phyloP scores from a whole-genome alignment of 179 eudicot genomes.

The Vitellaria paradoxa region DNA sequence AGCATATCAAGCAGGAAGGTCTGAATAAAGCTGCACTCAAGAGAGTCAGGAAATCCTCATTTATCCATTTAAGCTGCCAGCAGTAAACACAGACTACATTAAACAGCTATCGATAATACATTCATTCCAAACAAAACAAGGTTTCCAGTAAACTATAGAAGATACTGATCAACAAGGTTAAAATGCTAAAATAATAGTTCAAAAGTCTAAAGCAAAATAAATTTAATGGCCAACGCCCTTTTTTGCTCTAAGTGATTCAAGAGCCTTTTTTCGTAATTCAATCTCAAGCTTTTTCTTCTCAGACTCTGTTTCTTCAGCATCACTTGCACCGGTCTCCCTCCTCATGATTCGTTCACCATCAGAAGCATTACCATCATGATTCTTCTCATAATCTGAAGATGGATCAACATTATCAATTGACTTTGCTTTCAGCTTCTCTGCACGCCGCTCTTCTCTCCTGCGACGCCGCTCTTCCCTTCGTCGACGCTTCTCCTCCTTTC shows the following conservation, averaged over 20 bases:
- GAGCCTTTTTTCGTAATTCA: constrained; percentile 91
- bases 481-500: constrained; percentile 77
- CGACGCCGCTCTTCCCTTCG: constrained; percentile 80
- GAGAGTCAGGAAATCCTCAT: constrained; percentile 85
- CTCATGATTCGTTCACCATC: constrained; percentile 41
- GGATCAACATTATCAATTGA: constrained; percentile 45
- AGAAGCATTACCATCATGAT: constrained; percentile 44
- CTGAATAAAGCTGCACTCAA: constrained; percentile 74
- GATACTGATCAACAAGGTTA: constrained; percentile 13
- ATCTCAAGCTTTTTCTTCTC: constrained; percentile 89
- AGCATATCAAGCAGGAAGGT: constrained; percentile 71
- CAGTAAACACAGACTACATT: constrained; percentile 82
- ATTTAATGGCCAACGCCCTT: constrained; percentile 68
- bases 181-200: constrained; percentile 20
- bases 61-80: constrained; percentile 94
- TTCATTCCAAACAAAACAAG: constrained; percentile 25
- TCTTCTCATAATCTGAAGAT: constrained; percentile 48
- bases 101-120: constrained; percentile 64
- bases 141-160: constrained; percentile 21
- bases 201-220: constrained; percentile 26
- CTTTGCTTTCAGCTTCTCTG: constrained; percentile 63
- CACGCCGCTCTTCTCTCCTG: constrained; percentile 68
- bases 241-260: constrained; percentile 89
- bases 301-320: constrained; percentile 49
- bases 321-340: constrained; percentile 35